These are phyloP conservation scores for Amauroascus verrucosus DNA, from an alignment of 2,329 filamentous ascomycete species.

Conservation along the genomic window DNA sequence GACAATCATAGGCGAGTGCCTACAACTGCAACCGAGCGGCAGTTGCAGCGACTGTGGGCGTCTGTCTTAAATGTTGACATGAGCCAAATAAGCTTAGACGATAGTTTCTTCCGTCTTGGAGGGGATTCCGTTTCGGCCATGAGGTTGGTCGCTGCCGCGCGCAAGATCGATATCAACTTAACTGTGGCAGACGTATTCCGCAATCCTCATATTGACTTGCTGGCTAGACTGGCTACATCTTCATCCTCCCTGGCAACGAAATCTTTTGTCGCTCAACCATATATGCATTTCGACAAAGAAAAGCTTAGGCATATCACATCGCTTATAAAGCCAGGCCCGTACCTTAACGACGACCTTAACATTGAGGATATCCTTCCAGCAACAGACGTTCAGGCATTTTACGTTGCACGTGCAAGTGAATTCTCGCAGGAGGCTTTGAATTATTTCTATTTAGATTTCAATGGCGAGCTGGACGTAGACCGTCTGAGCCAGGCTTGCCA, in stretches of 20 bases:
- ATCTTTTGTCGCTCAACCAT: background rate
- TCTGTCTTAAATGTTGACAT: conserved; percentile 7
- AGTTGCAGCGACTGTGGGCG: conserved; percentile 12
- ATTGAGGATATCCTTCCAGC: conserved; percentile 29
- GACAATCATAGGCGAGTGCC: background rate
- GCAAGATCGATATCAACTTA: conserved; percentile 2
- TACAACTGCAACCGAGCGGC: background rate
- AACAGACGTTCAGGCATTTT: conserved; percentile 46
- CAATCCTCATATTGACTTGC: conserved; percentile 6
- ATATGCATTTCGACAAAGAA: conserved; percentile 4
- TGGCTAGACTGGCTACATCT: conserved; percentile 18
- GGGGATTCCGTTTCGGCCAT: conserved; percentile 15
- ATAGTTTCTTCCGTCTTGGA: conserved; percentile 12
- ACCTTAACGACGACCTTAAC: background rate
- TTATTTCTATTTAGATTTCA: conserved; percentile 7
- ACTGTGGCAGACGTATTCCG: conserved; percentile 15
- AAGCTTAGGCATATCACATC: conserved; percentile 7
- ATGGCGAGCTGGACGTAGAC: conserved; percentile 35
- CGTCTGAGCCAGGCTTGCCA: conserved; percentile 17
- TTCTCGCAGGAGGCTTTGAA: conserved; percentile 9
- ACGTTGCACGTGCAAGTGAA: conserved; percentile 29
- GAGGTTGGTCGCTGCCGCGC: conserved; percentile 15
- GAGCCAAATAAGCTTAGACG: conserved; percentile 6
- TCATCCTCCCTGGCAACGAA: conserved; percentile 23
- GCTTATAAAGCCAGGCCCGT: conserved; percentile 1